phyloP scores from a whole-genome alignment of 768 basidiomycete genomes.

The Cystofilobasidium macerans region DNA sequence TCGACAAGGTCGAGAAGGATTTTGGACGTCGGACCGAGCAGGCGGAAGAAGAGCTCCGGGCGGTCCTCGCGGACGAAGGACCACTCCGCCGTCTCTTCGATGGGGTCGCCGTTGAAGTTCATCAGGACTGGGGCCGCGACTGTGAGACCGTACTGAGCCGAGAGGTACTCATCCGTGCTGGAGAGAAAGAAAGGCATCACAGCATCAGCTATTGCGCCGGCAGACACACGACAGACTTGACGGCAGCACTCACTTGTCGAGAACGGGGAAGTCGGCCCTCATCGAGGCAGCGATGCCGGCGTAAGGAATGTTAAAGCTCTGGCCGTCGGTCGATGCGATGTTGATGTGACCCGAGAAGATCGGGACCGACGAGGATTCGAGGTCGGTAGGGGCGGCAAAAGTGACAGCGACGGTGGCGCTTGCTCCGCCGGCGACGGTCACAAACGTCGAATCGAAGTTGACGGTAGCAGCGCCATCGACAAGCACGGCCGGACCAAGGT shows the following conservation, averaged over 20 bases:
- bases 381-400: slow-evolving; percentile 11
- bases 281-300: slow-evolving; percentile 18
- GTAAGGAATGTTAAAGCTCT: slow-evolving; percentile 19
- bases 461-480: slow-evolving; percentile 13
- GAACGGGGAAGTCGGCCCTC: slow-evolving; percentile 8
- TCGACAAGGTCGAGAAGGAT: slow-evolving; percentile 28
- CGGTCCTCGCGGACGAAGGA: slow-evolving; percentile 1
- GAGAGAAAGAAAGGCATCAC: no score
- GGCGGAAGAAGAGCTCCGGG: slow-evolving; percentile 16
- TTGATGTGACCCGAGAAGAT: slow-evolving; percentile 20
- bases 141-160: neutral
- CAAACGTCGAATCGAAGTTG: slow-evolving; percentile 8
- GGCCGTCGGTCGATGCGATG: slow-evolving; percentile 10
- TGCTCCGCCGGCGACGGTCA: slow-evolving; percentile 7
- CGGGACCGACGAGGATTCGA: slow-evolving; percentile 12
- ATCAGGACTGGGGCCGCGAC: no score
- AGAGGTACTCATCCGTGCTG: slow-evolving; percentile 8
- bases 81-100: slow-evolving; percentile 5
- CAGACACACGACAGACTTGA: neutral
- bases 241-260: slow-evolving; percentile 17
- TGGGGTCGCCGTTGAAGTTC: neutral
- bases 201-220: neutral
- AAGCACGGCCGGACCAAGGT: neutral
- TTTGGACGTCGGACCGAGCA: slow-evolving; percentile 21
- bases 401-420: slow-evolving; percentile 6